These are phyloP conservation scores for Pyrenophora seminiperda DNA, from an alignment of 2,329 filamentous ascomycete species.

Conservation along the genomic window DNA sequence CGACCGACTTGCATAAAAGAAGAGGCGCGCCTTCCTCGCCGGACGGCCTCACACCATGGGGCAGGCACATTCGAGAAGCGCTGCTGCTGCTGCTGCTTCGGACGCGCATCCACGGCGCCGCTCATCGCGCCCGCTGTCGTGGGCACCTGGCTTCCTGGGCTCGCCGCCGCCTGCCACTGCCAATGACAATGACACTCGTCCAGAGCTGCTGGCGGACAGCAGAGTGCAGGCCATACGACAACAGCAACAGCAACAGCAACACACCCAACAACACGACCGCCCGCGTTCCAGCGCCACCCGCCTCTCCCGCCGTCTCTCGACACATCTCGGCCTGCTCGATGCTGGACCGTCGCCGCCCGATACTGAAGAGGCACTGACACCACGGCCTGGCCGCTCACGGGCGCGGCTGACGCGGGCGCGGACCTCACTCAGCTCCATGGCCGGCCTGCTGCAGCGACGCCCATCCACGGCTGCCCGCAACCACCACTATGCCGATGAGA, in stretches of 20 bases:
- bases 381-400: conserved; percentile 28
- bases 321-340: conserved; percentile 37
- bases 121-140: conserved; percentile 38
- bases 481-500: neutral
- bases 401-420: conserved; percentile 45
- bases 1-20: conserved; percentile 5
- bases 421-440: conserved; percentile 45
- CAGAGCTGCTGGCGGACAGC: conserved; percentile 35
- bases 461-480: conserved; percentile 28
- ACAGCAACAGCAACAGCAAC: neutral
- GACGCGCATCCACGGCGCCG: conserved; percentile 32
- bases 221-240: neutral
- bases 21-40: conserved; percentile 30
- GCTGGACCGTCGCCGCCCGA: conserved; percentile 36
- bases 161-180: conserved; percentile 14
- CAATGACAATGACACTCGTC: conserved; percentile 21
- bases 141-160: conserved; percentile 37
- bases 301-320: conserved; percentile 39
- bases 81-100: conserved; percentile 15
- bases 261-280: conserved; percentile 11
- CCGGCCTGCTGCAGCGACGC: conserved; percentile 38
- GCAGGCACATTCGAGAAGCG: conserved; percentile 45
- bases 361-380: conserved; percentile 8
- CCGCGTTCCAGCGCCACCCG: conserved; percentile 33
- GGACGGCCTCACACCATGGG: conserved; percentile 45